Evolutionary conservation across 1,139 yeast species (phyloP), one percentile per base, ranked within the genome.

Genomic region (Pichia sp.): DNA sequence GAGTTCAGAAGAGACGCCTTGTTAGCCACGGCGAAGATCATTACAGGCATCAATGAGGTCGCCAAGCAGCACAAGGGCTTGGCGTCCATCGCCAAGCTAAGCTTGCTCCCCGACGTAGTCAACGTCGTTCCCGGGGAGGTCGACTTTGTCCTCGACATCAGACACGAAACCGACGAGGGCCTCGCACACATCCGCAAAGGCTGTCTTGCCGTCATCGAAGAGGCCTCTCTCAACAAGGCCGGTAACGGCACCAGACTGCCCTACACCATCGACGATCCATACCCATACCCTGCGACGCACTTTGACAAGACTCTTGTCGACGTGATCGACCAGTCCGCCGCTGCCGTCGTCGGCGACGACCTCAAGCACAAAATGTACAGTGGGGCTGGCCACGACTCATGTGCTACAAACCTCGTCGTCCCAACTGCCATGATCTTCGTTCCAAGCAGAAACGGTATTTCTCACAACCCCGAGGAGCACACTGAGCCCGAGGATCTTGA

Each of bases 341-440:
- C 66, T 29, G 80, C 75, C 44, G 65, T 80, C 32, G 80, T 77
- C 56, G 82, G 82, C 5, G 68, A 70, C 34, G 73, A 71, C 2
- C 66, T 75, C 23, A 70, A 73, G 34, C 69, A 74, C 55, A 75
- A 72, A 40, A 80, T 85, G 51, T 76, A 78, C 48, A 80, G 86
- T 61, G 90, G 90, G 40, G 89, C 90, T 4, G 90, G 88, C 19
- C 90, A 85, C 64, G 92, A 85, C 64, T 80, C 87, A 3, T 83
- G 89, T 62, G 75, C 80, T 38, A 80, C 86, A 4, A 75, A 80
- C 36, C 62, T 70, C 8, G 74, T 76, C 49, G 77, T 81, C 41
- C 90, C 92, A 30, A 84, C 90, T 0, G 80, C 88, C 1, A 85
- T 85, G 90, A 80, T 85, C 32, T 85, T 85, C 67, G 82, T 84